phyloP scores from a whole-genome alignment of 176 grass and related monocot species.

The Avena atlantica region DNA sequence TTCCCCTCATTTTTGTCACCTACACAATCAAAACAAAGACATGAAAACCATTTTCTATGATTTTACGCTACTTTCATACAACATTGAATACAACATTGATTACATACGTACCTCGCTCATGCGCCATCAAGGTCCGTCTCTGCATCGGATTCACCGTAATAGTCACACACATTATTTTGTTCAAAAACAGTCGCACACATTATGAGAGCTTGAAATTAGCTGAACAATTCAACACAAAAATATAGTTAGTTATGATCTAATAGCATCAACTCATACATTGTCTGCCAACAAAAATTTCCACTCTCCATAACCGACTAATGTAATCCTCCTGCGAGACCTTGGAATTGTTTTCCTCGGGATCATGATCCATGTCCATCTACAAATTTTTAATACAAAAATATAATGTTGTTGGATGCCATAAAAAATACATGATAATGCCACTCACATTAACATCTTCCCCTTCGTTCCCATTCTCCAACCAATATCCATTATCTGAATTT shows the following conservation, averaged over 20 bases:
- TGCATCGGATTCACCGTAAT: not conserved
- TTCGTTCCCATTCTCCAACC: not conserved
- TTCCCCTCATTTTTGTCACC: not conserved
- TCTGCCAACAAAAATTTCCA: not conserved
- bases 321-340: not conserved
- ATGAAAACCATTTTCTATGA: not conserved
- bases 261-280: not conserved
- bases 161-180: not conserved
- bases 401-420: not conserved
- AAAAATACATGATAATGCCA: not conserved
- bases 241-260: not conserved
- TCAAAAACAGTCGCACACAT: not conserved
- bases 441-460: not conserved
- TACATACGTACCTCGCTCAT: not conserved
- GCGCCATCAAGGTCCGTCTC: not conserved
- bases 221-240: not conserved
- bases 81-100: not conserved
- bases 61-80: not conserved
- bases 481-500: not conserved
- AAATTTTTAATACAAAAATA: not conserved
- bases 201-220: not conserved
- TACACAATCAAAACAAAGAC: not conserved
- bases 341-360: not conserved
- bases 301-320: not conserved
- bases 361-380: not conserved